phyloP scores from a whole-genome alignment of 2,329 filamentous ascomycete species.

The Huntiella omanensis region DNA sequence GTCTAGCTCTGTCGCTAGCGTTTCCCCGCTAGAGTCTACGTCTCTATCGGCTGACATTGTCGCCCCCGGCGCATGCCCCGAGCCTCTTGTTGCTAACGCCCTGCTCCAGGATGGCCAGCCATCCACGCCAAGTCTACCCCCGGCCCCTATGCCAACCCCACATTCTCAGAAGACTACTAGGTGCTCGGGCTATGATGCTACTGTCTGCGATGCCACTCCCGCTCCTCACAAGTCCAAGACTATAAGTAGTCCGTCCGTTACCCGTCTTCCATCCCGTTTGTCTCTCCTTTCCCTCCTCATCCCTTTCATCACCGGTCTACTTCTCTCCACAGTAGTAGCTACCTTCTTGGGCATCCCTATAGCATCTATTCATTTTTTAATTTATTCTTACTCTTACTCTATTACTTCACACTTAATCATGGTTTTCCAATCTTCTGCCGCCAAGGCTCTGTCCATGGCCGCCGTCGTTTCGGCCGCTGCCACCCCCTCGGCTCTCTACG shows the following conservation, averaged over 20 bases:
- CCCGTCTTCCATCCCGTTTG: not conserved
- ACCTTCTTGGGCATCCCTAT: not conserved
- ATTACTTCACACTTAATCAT: not conserved
- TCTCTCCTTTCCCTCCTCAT: not conserved
- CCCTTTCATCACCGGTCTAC: not conserved
- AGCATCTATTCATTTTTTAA: not conserved
- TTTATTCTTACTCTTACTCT: not conserved
- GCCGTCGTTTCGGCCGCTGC: conserved; percentile 3
- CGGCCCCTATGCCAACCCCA: not conserved
- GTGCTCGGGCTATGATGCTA: too few species aligned
- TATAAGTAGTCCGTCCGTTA: conserved; percentile 3
- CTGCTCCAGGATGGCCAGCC: not conserved
- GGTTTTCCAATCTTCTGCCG: conserved; percentile 4
- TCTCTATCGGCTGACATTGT: too few species aligned
- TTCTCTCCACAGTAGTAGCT: not conserved
- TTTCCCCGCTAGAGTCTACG: too few species aligned
- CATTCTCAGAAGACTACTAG: too few species aligned
- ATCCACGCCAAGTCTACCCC: not conserved
- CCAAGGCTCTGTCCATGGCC: conserved; percentile 3
- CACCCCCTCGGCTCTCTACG: not conserved
- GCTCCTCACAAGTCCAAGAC: too few species aligned
- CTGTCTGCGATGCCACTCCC: too few species aligned
- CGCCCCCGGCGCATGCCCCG: too few species aligned
- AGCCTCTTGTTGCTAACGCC: too few species aligned
- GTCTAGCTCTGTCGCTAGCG: too few species aligned